Evolutionary conservation across 805 yeast genomes (phyloP).

Genomic region (Saccharomyces paradoxus): DNA sequence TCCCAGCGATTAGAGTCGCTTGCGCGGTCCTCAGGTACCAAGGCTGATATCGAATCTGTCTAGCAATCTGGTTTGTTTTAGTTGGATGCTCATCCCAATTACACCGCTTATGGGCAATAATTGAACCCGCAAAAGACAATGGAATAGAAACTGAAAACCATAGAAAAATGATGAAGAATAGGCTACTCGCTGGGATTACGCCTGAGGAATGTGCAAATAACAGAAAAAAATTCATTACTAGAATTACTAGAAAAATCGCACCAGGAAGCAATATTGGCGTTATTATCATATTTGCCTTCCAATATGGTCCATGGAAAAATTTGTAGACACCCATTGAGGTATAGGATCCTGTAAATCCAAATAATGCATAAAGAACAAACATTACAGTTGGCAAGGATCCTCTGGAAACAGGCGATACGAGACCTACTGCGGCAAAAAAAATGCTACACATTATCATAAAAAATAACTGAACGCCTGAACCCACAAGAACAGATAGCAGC

Average conservation of each 20-base stretch:
- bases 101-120: conserved; percentile 59
- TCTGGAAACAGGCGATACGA: conserved; percentile 87
- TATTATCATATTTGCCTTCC: conserved; percentile 78
- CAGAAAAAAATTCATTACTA: conserved; percentile 74
- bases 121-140: conserved; percentile 69
- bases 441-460: conserved; percentile 68
- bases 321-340: conserved; percentile 81
- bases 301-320: conserved; percentile 82
- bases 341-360: conserved; percentile 78
- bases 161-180: conserved; percentile 67
- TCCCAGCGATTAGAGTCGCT: conserved; percentile 68
- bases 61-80: conserved; percentile 87
- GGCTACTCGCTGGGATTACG: conserved; percentile 87
- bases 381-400: conserved; percentile 87
- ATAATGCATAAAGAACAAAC: conserved; percentile 74
- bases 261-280: conserved; percentile 86
- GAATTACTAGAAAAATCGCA: conserved; percentile 49
- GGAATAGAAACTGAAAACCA: conserved; percentile 89
- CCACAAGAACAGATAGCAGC: conserved; percentile 70
- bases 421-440: conserved; percentile 77
- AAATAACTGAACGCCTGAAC: conserved; percentile 80
- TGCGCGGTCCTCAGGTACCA: conserved; percentile 68
- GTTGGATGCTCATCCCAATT: conserved; percentile 59
- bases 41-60: conserved; percentile 93
- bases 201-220: conserved; percentile 78